Conservation (phyloP, 2,329 filamentous ascomycete species). For the Talaromyces sp. region DNA sequence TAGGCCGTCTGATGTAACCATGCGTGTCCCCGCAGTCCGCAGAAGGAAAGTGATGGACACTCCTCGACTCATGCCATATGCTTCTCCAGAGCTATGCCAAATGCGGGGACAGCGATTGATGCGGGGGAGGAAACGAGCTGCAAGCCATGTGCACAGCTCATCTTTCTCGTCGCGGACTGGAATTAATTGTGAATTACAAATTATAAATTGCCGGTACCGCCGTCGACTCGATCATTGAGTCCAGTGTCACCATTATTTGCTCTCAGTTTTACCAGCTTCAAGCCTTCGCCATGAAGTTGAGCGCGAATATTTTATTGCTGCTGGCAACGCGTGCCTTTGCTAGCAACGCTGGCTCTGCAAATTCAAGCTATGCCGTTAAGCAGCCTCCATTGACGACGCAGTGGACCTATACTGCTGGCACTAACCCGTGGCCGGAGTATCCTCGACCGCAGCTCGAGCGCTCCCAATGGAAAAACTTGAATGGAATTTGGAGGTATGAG, state of each 20-base stretch:
- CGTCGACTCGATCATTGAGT: no score
- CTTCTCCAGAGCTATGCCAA: not conserved
- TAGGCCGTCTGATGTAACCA: not conserved
- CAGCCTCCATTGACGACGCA: conserved; percentile 38
- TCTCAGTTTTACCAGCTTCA: not conserved
- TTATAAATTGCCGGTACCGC: no score
- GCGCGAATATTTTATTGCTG: not conserved
- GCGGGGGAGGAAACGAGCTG: not conserved
- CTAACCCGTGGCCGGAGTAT: conserved; percentile 47
- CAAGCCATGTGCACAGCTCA: not conserved
- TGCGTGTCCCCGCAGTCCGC: not conserved
- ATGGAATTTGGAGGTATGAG: conserved; percentile 45
- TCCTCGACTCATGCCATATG: not conserved
- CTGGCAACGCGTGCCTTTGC: not conserved
- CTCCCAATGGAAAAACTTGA: conserved; percentile 46
- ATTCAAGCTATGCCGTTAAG: conserved; percentile 30
- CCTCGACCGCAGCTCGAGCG: conserved; percentile 44
- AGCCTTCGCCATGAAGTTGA: not conserved
- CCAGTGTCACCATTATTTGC: not conserved
- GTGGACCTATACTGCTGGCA: conserved; percentile 46
- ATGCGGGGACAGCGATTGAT: not conserved
- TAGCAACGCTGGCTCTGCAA: not conserved
- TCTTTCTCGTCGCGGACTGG: no score
- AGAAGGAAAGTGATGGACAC: not conserved
- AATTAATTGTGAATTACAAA: no score